Percentiles rank a stretch among this genome's conserved stretches.
Evolutionary conservation across 495 filamentous ascomycete species (phyloP).

Genomic region (Aspergillus baeticus): DNA sequence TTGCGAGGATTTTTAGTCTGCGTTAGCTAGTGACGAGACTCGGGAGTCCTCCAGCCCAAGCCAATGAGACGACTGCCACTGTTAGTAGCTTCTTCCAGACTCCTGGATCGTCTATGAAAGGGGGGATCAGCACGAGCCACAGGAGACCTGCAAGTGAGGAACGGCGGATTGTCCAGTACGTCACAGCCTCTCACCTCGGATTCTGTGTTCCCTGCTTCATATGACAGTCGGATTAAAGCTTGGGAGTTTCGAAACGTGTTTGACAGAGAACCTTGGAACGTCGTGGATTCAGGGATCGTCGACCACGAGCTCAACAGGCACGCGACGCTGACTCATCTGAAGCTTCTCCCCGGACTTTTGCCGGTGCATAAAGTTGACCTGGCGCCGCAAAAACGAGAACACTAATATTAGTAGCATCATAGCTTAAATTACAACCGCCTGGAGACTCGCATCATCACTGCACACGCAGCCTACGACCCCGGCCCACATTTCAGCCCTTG

Average conservation of each 20-base stretch:
- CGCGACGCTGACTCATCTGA: not conserved
- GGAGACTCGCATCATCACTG: not conserved
- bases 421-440: not conserved
- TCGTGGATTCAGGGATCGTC: not conserved
- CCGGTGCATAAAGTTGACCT: not conserved
- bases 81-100: constrained; percentile 1
- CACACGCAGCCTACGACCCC: not conserved
- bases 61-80: constrained; percentile 6
- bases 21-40: not conserved
- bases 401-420: not conserved
- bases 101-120: constrained; percentile 9
- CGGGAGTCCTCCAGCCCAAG: not conserved
- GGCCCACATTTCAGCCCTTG: constrained; percentile 39
- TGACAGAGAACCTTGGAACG: not conserved
- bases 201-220: not conserved
- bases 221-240: too few species aligned
- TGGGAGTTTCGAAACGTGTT: too few species aligned
- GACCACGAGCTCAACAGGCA: not conserved
- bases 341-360: constrained; percentile 18
- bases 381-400: not conserved
- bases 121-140: constrained; percentile 15
- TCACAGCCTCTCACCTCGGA: not conserved
- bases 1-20: constrained; percentile 2
- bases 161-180: not conserved
- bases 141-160: not conserved